These are phyloP conservation scores for Phytophthora litchii DNA, from an alignment of 352 stramenopile genomes.

Conservation along the genomic window DNA sequence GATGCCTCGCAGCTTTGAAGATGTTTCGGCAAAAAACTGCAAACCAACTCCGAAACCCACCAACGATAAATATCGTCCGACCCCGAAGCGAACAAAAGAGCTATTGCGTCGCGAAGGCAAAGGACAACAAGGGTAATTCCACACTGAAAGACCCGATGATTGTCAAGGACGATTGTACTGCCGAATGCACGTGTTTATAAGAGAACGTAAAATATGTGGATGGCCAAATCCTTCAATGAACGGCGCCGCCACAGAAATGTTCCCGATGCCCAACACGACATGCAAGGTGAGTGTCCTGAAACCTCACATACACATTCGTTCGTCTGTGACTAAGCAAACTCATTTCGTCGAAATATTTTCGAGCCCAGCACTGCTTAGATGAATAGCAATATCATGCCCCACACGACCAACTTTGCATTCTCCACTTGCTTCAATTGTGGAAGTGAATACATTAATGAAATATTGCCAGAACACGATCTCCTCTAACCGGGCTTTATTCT, in stretches of 20 bases:
- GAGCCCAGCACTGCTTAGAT: neutral
- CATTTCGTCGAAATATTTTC: conserved; percentile 7
- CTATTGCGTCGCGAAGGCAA: no score
- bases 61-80: conserved; percentile 11
- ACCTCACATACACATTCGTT: no score
- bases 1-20: conserved; percentile 8
- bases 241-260: conserved; percentile 11
- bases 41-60: conserved; percentile 2
- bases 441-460: neutral
- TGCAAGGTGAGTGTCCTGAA: no score
- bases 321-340: no score
- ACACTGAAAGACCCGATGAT: conserved; percentile 11
- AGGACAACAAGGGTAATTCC: conserved; percentile 12
- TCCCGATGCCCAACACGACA: conserved; percentile 31
- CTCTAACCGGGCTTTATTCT: no score
- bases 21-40: conserved; percentile 22
- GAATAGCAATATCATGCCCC: conserved; percentile 3
- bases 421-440: neutral
- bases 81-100: no score
- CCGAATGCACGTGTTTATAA: neutral
- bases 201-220: conserved; percentile 13
- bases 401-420: conserved; percentile 2
- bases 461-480: no score
- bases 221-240: conserved; percentile 27
- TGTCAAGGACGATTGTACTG: conserved; percentile 7